Base-by-base conservation (phyloP, 129 eudicot species). In the Flaveria sonorensis region DNA sequence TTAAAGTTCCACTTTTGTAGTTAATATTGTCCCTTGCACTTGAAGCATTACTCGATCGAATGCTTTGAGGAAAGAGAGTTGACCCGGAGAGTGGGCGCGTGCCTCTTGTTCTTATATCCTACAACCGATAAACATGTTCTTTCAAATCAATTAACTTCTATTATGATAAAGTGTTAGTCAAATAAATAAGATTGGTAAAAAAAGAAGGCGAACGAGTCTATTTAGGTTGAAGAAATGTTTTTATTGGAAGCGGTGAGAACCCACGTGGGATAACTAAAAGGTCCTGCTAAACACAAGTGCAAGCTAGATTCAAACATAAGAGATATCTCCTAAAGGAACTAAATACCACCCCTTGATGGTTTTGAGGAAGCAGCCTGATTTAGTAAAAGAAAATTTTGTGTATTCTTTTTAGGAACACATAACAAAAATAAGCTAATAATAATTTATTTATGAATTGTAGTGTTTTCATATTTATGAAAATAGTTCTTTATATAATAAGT, bases 1-100 rank as follows among this genome's bases (percentile, higher is more conserved):
- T 26, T 64, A 79, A 78, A 28, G 65, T 43, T 46, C 88, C 90
- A 68, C 87, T 86, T 30, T 88, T 92, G 18, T 85, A 53, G 7
- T 72, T 61, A 18, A 32, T 68, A 13, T 85, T 88, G 21, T 79
- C 85, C 24, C 78, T 19, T 78, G 73, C 80, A 48, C 83, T 82
- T 50, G 68, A 68, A 15, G 81, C 73, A 11, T 71, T 84, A 64
- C 70, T 69, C 7, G 97, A 87, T 45, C 97, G 80, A 77, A 93
- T 87, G 85, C 98, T 93, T 76, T 93, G 97, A 21, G 98, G 97
- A 74, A 86, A 93, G 10, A 84, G 91, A 47, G 89, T 81, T 48
- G 98, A 85, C 51, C 97, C 92, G 10, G 92, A 78, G 77, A 88
- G 81, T 19, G 88, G 84, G 18, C 97, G 96, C 61, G 72, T 18